Base-by-base conservation (phyloP, 176 grass and related monocot genomes). In the Juncus inflexus region DNA sequence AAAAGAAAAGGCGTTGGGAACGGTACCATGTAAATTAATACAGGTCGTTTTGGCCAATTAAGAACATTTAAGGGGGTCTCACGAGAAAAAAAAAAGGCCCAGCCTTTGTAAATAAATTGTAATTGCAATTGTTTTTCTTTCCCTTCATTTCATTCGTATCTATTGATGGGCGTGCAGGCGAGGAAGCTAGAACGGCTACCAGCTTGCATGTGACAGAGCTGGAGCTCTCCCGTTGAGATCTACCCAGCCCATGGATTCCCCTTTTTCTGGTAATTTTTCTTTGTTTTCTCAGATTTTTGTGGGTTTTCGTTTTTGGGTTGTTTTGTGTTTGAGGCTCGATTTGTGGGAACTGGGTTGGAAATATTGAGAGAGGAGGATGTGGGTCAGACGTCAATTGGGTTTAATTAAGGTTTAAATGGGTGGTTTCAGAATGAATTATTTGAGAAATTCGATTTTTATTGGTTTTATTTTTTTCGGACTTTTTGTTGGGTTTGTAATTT, bases 191-290 rank as follows among this genome's bases (percentile, higher is more conserved):
- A 71, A 39, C 13, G 15, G 40, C 58, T 35, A 3, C 16, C 15
- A 54, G 40, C 68, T 71, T 55, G 68, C 68, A 71, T 71, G 66
- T 69, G 66, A 69, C 28, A 69, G 66, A 69, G 54, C 66, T 6
- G 66, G 66, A 58, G 54, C 39, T 71, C 68, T 71, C 55, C 39
- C 28, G 68, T 71, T n/a, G 68, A 71, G 68, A 71, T 71, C 68
- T 71, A 55, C 42, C 37, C 15, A 28, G 12, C 52, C 68, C 39
- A 71, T 71, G 68, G 68, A 71, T 71, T 40, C 38, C 68, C 43
- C 68, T 40, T 58, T 60, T 52, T 71, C 52, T 4, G 68, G 68
- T 71, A 71, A 57, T 42, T 69, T 11, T 47, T 12, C 2, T 28
- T 58, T 42, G 6, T 43, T 58, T 58, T 35, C 12, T 15, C n/a